Conservation (phyloP, 2,329 filamentous ascomycete species). For the Ophiognomonia clavigignenti-juglandacearum region DNA sequence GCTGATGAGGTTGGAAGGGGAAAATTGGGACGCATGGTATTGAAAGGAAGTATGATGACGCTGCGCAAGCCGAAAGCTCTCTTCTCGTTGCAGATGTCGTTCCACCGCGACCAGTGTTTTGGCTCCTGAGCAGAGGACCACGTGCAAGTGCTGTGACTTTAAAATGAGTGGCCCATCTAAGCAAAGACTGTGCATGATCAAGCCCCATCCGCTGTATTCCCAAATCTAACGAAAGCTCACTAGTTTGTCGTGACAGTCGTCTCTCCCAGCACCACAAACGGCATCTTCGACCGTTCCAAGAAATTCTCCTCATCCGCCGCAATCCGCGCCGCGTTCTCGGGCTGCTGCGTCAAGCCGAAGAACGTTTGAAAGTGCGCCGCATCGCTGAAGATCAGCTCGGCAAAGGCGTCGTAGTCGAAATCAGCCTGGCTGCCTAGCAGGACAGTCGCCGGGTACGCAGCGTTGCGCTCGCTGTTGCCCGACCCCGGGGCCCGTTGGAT, state of each 20-base stretch:
- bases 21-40: no score
- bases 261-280: neutral
- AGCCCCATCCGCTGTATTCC: no score
- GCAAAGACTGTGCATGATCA: no score
- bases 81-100: no score
- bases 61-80: no score
- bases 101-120: no score
- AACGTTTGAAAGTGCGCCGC: slow-evolving; percentile 19
- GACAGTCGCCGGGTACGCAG: slow-evolving; percentile 13
- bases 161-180: no score
- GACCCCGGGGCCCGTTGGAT: slow-evolving; percentile 8
- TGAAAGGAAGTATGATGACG: no score
- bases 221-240: no score
- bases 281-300: slow-evolving; percentile 9
- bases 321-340: slow-evolving; percentile 19
- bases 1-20: no score
- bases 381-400: slow-evolving; percentile 18
- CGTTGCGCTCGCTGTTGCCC: slow-evolving; percentile 7
- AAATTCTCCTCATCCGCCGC: slow-evolving; percentile 11
- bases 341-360: slow-evolving; percentile 15
- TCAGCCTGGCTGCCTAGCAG: slow-evolving; percentile 17
- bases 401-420: slow-evolving; percentile 20
- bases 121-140: no score
- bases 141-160: no score
- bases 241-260: neutral